Conservation (phyloP, 176 grass and related monocot genomes). For the Cocos nucifera region DNA sequence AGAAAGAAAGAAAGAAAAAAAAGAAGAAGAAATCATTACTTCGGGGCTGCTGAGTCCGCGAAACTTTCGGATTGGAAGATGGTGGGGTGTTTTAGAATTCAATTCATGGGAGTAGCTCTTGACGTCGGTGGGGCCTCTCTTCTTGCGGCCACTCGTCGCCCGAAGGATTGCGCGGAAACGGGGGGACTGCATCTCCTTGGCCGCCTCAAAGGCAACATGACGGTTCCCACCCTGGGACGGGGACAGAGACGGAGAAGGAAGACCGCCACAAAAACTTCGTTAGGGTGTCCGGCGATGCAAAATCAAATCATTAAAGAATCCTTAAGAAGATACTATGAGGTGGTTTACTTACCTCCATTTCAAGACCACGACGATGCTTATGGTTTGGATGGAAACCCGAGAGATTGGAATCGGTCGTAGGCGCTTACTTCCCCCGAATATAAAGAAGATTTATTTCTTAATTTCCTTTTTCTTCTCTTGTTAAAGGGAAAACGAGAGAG, state of each 20-base stretch:
- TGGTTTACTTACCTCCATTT: too few relatives aligned
- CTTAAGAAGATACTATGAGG: too few relatives aligned
- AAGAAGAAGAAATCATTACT: slow-evolving; percentile 19
- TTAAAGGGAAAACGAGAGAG: too few relatives aligned
- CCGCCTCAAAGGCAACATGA: slow-evolving; percentile 26
- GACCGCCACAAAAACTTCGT: too few relatives aligned
- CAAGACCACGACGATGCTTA: too few relatives aligned
- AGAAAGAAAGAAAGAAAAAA: background rate
- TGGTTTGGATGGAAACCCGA: too few relatives aligned
- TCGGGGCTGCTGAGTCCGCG: slow-evolving; percentile 26
- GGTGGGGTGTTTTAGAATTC: slow-evolving; percentile 27
- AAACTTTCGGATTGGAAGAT: slow-evolving; percentile 43
- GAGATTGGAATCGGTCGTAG: too few relatives aligned
- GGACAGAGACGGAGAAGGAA: background rate
- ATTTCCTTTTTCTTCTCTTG: too few relatives aligned
- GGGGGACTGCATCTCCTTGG: slow-evolving; percentile 75
- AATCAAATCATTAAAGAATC: too few relatives aligned
- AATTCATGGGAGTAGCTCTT: slow-evolving; percentile 97
- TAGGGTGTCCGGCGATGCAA: too few relatives aligned
- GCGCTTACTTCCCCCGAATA: too few relatives aligned
- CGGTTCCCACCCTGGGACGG: background rate
- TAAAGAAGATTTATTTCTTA: too few relatives aligned
- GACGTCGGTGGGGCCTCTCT: slow-evolving; percentile 49
- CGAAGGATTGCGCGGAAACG: slow-evolving; percentile 82
- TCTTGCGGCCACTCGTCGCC: slow-evolving; percentile 71